A percentile compares a stretch with the other conserved stretches of the same genome.
Evolutionary conservation across 2,329 filamentous ascomycete species (phyloP).

Genomic region (Pseudogymnoascus sp.): DNA sequence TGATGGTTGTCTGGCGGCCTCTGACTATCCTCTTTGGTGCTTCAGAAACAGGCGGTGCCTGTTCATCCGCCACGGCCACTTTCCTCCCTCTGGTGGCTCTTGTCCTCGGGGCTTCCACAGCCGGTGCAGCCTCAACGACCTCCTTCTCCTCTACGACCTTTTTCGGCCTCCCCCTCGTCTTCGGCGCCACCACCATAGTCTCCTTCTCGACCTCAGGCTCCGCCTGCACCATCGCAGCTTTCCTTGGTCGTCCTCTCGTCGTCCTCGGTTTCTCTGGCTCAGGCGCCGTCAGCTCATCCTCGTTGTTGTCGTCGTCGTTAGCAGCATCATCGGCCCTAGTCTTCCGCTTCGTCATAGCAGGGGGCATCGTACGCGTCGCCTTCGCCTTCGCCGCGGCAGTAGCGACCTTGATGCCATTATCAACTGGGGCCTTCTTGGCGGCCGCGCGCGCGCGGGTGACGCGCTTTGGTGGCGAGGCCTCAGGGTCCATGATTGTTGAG

Average conservation of each 20-base stretch:
- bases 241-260: slow-evolving; percentile 39
- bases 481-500: slow-evolving; percentile 38
- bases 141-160: slow-evolving; percentile 20
- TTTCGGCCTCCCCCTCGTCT: neutral
- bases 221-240: slow-evolving; percentile 24
- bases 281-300: slow-evolving; percentile 23
- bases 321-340: slow-evolving; percentile 44
- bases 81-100: slow-evolving; percentile 20
- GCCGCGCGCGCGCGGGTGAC: slow-evolving; percentile 45
- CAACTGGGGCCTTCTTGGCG: slow-evolving; percentile 29
- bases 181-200: neutral
- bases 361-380: slow-evolving; percentile 24
- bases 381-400: slow-evolving; percentile 39
- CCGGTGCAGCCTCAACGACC: slow-evolving; percentile 17
- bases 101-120: slow-evolving; percentile 25
- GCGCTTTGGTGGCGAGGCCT: slow-evolving; percentile 47
- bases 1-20: slow-evolving; percentile 29
- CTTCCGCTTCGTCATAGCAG: slow-evolving; percentile 42
- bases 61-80: slow-evolving; percentile 20
- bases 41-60: slow-evolving; percentile 25
- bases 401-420: slow-evolving; percentile 34
- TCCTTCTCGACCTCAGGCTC: slow-evolving; percentile 22
- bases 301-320: slow-evolving; percentile 34
- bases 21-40: slow-evolving; percentile 32
- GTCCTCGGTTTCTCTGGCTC: slow-evolving; percentile 30